Percentiles rank a stretch among this genome's conserved stretches.
phyloP scores from a whole-genome alignment of 768 basidiomycete species.

The Lepiota venenata region DNA sequence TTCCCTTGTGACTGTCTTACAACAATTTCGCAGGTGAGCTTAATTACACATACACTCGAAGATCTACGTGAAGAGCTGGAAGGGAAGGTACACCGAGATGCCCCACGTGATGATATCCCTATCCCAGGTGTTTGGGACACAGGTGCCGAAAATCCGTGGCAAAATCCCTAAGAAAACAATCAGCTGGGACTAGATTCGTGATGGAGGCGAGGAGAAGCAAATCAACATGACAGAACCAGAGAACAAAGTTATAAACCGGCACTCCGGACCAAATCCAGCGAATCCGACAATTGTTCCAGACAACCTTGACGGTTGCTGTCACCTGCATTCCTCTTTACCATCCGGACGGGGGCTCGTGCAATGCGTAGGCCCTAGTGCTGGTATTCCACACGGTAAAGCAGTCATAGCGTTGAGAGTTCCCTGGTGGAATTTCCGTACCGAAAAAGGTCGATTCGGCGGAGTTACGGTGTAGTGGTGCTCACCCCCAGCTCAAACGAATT shows the following conservation, averaged over 20 bases:
- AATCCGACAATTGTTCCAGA: too few relatives aligned
- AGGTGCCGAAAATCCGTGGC: constrained; percentile 5
- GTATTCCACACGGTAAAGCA: too few relatives aligned
- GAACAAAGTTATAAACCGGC: background rate
- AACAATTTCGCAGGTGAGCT: background rate
- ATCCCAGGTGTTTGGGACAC: background rate
- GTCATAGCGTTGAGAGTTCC: too few relatives aligned
- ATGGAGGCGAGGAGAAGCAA: background rate
- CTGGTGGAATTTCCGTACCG: background rate
- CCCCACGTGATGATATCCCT: background rate
- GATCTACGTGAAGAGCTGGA: background rate
- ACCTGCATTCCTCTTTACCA: too few relatives aligned
- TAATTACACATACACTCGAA: background rate
- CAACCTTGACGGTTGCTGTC: too few relatives aligned
- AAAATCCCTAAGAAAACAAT: background rate
- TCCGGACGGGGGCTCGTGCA: too few relatives aligned
- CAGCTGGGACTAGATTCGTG: background rate
- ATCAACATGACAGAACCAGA: background rate
- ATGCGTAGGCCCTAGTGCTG: too few relatives aligned
- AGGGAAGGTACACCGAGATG: too few relatives aligned
- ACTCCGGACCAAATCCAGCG: too few relatives aligned
- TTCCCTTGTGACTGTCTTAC: background rate
- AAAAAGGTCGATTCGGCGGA: background rate
- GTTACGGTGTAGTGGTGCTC: background rate
- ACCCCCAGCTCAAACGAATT: background rate